Evolutionary conservation across 257 asterid species (phyloP).

Genomic region (Leptodermis oblonga): DNA sequence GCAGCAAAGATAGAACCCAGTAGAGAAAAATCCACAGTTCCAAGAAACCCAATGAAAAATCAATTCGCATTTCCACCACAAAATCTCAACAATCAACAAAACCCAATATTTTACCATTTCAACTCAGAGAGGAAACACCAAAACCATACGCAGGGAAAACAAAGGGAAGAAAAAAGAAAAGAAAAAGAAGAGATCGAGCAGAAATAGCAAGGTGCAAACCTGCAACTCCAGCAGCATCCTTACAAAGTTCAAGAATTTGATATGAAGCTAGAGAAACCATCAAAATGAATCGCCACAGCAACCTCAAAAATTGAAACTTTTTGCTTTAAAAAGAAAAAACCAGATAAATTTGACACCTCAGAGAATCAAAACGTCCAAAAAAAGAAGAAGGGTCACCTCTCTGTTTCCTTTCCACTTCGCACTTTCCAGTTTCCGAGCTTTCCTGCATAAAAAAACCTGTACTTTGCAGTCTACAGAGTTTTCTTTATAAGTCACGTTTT

Average conservation of each 20-base stretch:
- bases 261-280: conserved; percentile 24
- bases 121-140: background rate
- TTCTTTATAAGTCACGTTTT: conserved; percentile 5
- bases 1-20: background rate
- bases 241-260: conserved; percentile 26
- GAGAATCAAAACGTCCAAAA: background rate
- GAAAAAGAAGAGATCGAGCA: background rate
- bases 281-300: conserved; percentile 12
- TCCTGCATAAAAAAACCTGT: background rate
- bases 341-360: background rate
- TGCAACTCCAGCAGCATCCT: conserved; percentile 55
- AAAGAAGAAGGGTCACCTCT: background rate
- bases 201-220: conserved; percentile 21
- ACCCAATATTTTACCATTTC: background rate
- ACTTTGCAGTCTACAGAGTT: background rate
- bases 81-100: conserved; percentile 1
- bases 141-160: background rate
- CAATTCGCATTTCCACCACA: background rate
- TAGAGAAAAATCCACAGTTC: background rate
- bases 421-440: no score
- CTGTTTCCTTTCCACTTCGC: background rate
- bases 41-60: background rate
- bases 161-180: no score
- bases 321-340: conserved; percentile 1
- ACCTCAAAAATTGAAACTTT: conserved; percentile 6